phyloP scores from a whole-genome alignment of 768 basidiomycete genomes.

The Boletus rubroflammeus region DNA sequence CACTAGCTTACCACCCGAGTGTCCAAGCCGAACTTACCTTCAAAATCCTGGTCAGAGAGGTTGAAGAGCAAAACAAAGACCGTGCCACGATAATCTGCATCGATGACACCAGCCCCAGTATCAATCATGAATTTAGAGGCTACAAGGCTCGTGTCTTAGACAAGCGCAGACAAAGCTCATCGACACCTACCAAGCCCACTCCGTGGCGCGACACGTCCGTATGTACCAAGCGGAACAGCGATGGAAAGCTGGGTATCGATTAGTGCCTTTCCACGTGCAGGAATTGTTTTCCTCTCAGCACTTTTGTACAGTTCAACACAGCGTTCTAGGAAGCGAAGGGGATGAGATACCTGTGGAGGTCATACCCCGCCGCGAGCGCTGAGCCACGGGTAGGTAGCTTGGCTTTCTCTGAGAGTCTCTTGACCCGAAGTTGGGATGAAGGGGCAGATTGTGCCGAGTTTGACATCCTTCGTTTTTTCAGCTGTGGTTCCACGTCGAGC shows the following conservation, averaged over 20 bases:
- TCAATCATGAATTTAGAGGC: constrained; percentile 98
- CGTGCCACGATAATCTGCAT: constrained; percentile 92
- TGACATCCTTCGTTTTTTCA: constrained; percentile 64
- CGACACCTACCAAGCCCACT: constrained; percentile 80
- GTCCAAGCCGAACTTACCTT: constrained; percentile 45
- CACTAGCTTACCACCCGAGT: neutral
- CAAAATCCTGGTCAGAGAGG: constrained; percentile 83
- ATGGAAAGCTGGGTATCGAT: constrained; percentile 90
- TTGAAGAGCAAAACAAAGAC: constrained; percentile 94
- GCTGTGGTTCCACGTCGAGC: constrained; percentile 31
- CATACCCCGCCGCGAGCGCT: constrained; percentile 86
- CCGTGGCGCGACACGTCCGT: constrained; percentile 94
- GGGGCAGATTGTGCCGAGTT: constrained; percentile 37
- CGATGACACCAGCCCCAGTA: constrained; percentile 96
- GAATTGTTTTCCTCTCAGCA: constrained; percentile 79
- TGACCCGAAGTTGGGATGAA: constrained; percentile 65
- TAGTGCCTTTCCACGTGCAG: constrained; percentile 88
- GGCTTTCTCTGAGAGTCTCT: constrained; percentile 79
- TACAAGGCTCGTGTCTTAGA: constrained; percentile 29
- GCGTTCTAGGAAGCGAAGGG: neutral
- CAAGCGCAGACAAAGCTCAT: neutral
- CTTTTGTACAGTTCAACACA: constrained; percentile 37
- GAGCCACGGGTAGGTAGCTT: constrained; percentile 85
- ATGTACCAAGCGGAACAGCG: constrained; percentile 89
- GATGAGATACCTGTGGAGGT: constrained; percentile 73